Percentiles rank a stretch among this genome's conserved stretches.
phyloP scores from a whole-genome alignment of 2,329 filamentous ascomycete genomes.

The Trichoderma sp. region DNA sequence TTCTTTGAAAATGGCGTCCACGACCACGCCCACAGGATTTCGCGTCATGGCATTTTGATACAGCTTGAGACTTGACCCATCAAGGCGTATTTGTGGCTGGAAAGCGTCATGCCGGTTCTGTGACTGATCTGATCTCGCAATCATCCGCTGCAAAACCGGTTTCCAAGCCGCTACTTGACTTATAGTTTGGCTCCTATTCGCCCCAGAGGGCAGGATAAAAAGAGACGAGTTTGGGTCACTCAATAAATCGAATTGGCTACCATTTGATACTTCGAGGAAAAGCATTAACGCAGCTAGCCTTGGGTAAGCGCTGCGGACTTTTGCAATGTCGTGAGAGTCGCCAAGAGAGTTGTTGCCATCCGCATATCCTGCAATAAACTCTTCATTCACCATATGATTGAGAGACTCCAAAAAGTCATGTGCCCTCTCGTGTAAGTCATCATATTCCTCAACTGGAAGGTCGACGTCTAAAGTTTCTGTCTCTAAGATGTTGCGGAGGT shows the following conservation, averaged over 20 bases:
- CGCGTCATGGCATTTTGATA: not conserved
- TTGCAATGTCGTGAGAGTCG: not conserved
- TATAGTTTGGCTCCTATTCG: not conserved
- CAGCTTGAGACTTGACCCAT: too few species aligned
- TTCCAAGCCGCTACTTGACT: not conserved
- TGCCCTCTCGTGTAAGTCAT: not conserved
- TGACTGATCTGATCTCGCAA: not conserved
- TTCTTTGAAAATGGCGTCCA: slow-evolving; percentile 15
- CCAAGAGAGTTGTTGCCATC: not conserved
- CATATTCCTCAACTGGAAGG: not conserved
- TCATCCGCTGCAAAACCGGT: not conserved
- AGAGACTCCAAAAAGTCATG: not conserved
- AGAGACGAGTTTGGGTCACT: not conserved
- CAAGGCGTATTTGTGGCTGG: not conserved
- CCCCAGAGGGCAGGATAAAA: not conserved
- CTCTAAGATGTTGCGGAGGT: slow-evolving; percentile 1
- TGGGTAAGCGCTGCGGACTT: not conserved
- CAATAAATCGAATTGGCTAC: not conserved
- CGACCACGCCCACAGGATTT: slow-evolving; percentile 10
- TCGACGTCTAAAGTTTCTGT: not conserved
- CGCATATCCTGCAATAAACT: not conserved
- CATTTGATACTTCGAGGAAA: not conserved
- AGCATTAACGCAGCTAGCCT: not conserved
- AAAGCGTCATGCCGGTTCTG: not conserved
- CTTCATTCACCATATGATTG: not conserved